Evolutionary conservation across 257 asterid genomes (phyloP).

Genomic region (Nicotiana tabacum): DNA sequence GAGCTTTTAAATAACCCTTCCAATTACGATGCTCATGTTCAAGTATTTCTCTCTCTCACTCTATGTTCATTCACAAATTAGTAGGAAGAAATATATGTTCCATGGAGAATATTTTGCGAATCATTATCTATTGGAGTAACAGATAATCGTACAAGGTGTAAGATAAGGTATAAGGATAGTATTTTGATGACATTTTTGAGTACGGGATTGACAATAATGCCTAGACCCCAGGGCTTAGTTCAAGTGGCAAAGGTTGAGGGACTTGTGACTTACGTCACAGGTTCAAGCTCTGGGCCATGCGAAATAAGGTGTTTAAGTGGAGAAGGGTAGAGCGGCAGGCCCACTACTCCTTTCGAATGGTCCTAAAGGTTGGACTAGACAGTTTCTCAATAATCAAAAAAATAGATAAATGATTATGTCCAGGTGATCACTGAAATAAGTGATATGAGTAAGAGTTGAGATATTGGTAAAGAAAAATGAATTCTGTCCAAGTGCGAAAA

Average conservation of each 20-base stretch:
- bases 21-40: slow-evolving; percentile 71
- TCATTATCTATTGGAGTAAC: background rate
- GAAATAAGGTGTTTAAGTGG: too few relatives aligned
- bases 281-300: too few relatives aligned
- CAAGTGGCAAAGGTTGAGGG: too few relatives aligned
- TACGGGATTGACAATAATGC: background rate
- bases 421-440: background rate
- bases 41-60: slow-evolving; percentile 36
- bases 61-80: background rate
- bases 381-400: too few relatives aligned
- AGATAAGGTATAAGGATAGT: too few relatives aligned
- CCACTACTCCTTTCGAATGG: too few relatives aligned
- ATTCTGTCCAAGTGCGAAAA: background rate
- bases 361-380: too few relatives aligned
- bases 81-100: background rate
- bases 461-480: background rate
- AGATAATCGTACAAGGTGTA: too few relatives aligned
- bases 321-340: too few relatives aligned
- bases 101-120: background rate
- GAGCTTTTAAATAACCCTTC: slow-evolving; percentile 47
- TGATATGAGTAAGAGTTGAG: background rate
- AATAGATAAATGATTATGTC: background rate
- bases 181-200: background rate
- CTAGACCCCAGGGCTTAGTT: too few relatives aligned
- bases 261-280: too few relatives aligned